Percentiles rank a stretch among this genome's conserved stretches.
phyloP scores from a whole-genome alignment of 1,284 basidiomycete species.

The Cutaneotrichosporon sp. region DNA sequence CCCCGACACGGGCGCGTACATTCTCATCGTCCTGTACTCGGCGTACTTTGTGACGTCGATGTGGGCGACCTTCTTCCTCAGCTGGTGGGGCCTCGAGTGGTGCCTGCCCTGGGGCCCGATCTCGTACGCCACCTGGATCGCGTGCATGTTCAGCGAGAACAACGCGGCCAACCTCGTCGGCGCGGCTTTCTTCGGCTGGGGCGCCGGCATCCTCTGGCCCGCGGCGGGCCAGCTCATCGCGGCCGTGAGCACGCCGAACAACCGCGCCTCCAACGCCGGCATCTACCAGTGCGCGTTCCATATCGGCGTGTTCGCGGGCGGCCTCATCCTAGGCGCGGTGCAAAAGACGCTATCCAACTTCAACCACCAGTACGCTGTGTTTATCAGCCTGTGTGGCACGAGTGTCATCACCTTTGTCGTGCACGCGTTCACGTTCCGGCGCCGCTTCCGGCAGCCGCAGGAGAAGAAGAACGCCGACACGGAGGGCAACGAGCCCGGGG shows the following conservation, averaged over 20 bases:
- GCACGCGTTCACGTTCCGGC: slow-evolving; percentile 19
- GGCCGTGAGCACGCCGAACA: slow-evolving; percentile 18
- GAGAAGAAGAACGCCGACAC: background rate
- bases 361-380: slow-evolving; percentile 26
- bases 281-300: slow-evolving; percentile 27
- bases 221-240: slow-evolving; percentile 23
- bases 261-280: slow-evolving; percentile 23
- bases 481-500: background rate
- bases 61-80: slow-evolving; percentile 26
- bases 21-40: slow-evolving; percentile 24
- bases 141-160: slow-evolving; percentile 22
- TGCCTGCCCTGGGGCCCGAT: slow-evolving; percentile 21
- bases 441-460: slow-evolving; percentile 15
- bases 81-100: slow-evolving; percentile 24
- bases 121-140: slow-evolving; percentile 20
- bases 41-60: slow-evolving; percentile 23
- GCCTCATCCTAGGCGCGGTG: slow-evolving; percentile 22
- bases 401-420: slow-evolving; percentile 16
- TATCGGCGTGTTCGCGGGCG: slow-evolving; percentile 19
- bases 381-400: slow-evolving; percentile 14
- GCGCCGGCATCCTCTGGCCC: slow-evolving; percentile 22
- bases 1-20: slow-evolving; percentile 22
- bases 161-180: slow-evolving; percentile 24
- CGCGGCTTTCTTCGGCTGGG: slow-evolving; percentile 24
- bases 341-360: slow-evolving; percentile 21